These are phyloP conservation scores for Posidonia oceanica DNA, from an alignment of 116 monocot genomes.

Conservation along the genomic window DNA sequence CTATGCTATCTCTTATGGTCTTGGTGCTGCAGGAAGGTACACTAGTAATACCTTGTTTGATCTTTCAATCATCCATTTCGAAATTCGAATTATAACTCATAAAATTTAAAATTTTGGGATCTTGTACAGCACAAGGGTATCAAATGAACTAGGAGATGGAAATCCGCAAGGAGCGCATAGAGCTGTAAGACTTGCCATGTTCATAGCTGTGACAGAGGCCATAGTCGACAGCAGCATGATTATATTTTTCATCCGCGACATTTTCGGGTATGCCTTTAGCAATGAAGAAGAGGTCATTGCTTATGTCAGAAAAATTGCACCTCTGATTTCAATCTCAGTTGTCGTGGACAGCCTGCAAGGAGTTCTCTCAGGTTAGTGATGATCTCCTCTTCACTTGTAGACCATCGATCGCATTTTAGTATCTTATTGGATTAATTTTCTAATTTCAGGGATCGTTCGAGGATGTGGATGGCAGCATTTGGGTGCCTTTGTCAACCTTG, in stretches of 20 bases:
- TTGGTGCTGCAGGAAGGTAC: constrained; percentile 42
- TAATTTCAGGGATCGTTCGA: constrained; percentile 38
- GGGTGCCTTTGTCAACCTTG: constrained; percentile 60
- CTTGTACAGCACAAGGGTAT: constrained; percentile 33
- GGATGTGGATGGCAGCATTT: constrained; percentile 81
- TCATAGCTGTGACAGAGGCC: constrained; percentile 21
- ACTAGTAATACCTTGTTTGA: too few species aligned
- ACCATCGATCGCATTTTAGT: not conserved
- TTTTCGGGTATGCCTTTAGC: constrained; percentile 46
- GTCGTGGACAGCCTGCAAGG: constrained; percentile 43
- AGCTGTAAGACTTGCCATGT: constrained; percentile 24
- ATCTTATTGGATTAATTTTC: not conserved
- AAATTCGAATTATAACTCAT: too few species aligned
- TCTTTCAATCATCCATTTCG: too few species aligned
- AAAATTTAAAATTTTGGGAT: too few species aligned
- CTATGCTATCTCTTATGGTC: constrained; percentile 38
- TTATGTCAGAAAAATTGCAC: constrained; percentile 38
- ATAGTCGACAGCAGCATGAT: constrained; percentile 18
- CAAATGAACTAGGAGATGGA: constrained; percentile 69
- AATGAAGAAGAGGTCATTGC: constrained; percentile 37
- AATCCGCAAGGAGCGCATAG: constrained; percentile 32
- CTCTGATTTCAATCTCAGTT: constrained; percentile 30
- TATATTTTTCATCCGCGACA: constrained; percentile 18
- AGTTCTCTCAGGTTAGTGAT: constrained; percentile 43
- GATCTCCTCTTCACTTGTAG: not conserved